A percentile compares a stretch with the other conserved stretches of the same genome.
These are phyloP conservation scores for Ogataea salicorniae DNA, from an alignment of 805 yeast species.

Conservation along the genomic window DNA sequence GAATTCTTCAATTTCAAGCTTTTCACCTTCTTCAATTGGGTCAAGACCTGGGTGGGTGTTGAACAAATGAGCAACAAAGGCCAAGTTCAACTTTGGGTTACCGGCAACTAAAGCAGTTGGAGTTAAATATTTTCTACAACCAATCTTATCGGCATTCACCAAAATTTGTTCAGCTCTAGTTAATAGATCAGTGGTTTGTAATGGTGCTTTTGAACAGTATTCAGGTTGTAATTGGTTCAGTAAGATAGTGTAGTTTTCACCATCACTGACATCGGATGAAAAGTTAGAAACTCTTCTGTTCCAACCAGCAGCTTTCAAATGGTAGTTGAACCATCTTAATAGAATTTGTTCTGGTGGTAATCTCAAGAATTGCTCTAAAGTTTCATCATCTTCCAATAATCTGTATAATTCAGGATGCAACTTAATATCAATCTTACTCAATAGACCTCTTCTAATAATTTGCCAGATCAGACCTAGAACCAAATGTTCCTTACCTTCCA, in stretches of 20 bases:
- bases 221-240: slow-evolving; percentile 85
- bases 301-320: slow-evolving; percentile 89
- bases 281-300: slow-evolving; percentile 81
- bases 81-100: slow-evolving; percentile 92
- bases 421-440: slow-evolving; percentile 92
- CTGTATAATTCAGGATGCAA: slow-evolving; percentile 95
- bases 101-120: slow-evolving; percentile 92
- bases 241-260: slow-evolving; percentile 89
- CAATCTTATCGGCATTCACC: slow-evolving; percentile 82
- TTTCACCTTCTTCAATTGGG: slow-evolving; percentile 87
- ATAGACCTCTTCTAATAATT: slow-evolving; percentile 91
- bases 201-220: slow-evolving; percentile 74
- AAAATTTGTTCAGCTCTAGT: slow-evolving; percentile 85
- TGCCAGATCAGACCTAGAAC: slow-evolving; percentile 95
- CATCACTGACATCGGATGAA: slow-evolving; percentile 83
- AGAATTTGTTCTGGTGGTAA: slow-evolving; percentile 96
- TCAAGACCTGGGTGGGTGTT: slow-evolving; percentile 96
- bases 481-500: slow-evolving; percentile 90
- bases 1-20: slow-evolving; percentile 92
- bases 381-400: slow-evolving; percentile 91
- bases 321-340: slow-evolving; percentile 96
- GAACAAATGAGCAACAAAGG: slow-evolving; percentile 95
- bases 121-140: slow-evolving; percentile 90
- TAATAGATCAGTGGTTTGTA: slow-evolving; percentile 68
- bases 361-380: slow-evolving; percentile 92